A percentile compares a stretch with the other conserved stretches of the same genome.
Evolutionary conservation across 352 stramenopile genomes (phyloP).

Genomic region (Halophytophthora batemanensis): DNA sequence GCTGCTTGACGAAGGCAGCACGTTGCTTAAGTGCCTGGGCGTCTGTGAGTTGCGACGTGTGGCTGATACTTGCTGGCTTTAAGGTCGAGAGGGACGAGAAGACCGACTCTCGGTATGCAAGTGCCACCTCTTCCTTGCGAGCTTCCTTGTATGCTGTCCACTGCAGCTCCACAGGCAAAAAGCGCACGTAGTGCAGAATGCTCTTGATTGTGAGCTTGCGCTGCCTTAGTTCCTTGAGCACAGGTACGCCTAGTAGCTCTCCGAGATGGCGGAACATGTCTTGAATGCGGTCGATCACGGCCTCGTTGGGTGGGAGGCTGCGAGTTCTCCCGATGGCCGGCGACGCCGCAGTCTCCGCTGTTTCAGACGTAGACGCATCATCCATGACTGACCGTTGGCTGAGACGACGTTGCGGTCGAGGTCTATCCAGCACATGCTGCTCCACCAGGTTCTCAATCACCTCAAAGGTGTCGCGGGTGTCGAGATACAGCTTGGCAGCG

Average conservation of each 20-base stretch:
- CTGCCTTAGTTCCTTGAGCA: constrained; percentile 51
- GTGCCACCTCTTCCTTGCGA: constrained; percentile 50
- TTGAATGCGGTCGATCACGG: constrained; percentile 57
- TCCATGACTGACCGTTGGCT: constrained; percentile 31
- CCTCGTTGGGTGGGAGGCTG: constrained; percentile 28
- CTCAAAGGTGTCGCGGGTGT: constrained; percentile 74
- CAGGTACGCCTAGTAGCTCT: constrained; percentile 35
- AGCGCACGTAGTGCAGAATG: constrained; percentile 64
- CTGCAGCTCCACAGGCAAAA: constrained; percentile 55
- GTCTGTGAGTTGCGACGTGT: constrained; percentile 6
- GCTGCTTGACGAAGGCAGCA: constrained; percentile 71
- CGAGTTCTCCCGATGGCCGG: background rate
- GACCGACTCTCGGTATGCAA: constrained; percentile 34
- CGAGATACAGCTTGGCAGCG: constrained; percentile 68
- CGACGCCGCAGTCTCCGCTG: background rate
- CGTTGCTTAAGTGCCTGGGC: constrained; percentile 43
- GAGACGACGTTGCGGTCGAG: constrained; percentile 54
- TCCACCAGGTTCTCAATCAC: constrained; percentile 58
- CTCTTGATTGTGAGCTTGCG: constrained; percentile 50
- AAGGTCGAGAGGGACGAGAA: constrained; percentile 14
- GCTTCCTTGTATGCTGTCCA: constrained; percentile 67
- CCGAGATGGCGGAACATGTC: constrained; percentile 70
- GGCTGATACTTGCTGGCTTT: constrained; percentile 1
- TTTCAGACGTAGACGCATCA: constrained; percentile 15
- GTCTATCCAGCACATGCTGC: constrained; percentile 30